Conservation (phyloP, 352 stramenopile genomes). For the Pythium phragmiticola region DNA sequence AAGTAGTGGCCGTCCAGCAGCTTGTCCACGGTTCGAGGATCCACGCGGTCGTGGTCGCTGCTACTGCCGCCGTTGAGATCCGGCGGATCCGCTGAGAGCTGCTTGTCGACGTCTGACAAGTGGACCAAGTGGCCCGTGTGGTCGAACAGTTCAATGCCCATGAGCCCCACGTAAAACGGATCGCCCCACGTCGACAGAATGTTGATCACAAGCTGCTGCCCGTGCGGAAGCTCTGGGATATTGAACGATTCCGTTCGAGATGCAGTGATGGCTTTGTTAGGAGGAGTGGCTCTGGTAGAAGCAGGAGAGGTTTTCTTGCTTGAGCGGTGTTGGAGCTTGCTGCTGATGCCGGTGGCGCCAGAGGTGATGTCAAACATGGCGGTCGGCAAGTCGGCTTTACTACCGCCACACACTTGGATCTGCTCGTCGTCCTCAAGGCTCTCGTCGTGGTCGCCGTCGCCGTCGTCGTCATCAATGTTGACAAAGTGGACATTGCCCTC, state of each 20-base stretch:
- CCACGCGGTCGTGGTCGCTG: slow-evolving; percentile 64
- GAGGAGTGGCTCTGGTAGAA: not conserved
- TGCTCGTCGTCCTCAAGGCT: slow-evolving; percentile 1
- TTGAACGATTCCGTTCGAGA: slow-evolving; percentile 41
- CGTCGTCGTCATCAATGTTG: slow-evolving; percentile 57
- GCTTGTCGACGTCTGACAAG: slow-evolving; percentile 59
- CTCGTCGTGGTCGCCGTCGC: slow-evolving; percentile 12
- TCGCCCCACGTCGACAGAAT: slow-evolving; percentile 90
- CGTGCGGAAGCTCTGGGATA: slow-evolving; percentile 72
- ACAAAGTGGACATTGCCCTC: slow-evolving; percentile 79
- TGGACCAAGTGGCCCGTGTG: slow-evolving; percentile 64
- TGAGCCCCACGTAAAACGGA: slow-evolving; percentile 90
- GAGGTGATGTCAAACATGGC: slow-evolving; percentile 13
- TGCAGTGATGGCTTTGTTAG: not conserved
- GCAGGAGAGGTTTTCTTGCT: not conserved
- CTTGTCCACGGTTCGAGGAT: slow-evolving; percentile 86
- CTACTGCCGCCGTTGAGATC: slow-evolving; percentile 66
- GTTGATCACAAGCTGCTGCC: slow-evolving; percentile 75
- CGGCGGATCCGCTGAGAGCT: slow-evolving; percentile 72
- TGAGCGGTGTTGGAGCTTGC: not conserved
- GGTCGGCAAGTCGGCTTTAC: not conserved
- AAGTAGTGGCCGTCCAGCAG: slow-evolving; percentile 87
- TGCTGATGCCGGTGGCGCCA: not conserved
- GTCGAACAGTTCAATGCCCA: slow-evolving; percentile 89
- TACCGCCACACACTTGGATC: not conserved